Evolutionary conservation across 2,329 filamentous ascomycete genomes (phyloP), one percentile per base, ranked within the genome.

Genomic region (Sclerotiophoma versabilis): DNA sequence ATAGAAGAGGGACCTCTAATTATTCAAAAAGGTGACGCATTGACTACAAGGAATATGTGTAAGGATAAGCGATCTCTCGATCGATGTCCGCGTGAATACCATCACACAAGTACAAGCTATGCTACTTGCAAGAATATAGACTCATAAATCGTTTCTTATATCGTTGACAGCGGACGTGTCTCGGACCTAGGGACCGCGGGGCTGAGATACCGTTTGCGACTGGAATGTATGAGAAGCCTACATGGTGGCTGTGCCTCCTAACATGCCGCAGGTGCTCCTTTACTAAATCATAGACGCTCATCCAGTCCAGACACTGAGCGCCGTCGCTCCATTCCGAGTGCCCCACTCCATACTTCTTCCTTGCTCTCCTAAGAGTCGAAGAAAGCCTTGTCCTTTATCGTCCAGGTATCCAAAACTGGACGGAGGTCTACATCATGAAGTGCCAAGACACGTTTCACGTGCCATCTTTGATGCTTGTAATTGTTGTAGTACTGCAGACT

Each of bases 361-460:
- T 25, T 15, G 17, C 38, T 26, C n/a, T 44, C 23, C 27, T 49
- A 54, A 26, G 46, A 49, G 25, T 54, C 51, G 23, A 54, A 54
- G 39, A 54, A 54, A 4, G 11, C 29, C 15, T 38, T 30, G 7
- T 54, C 8, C 14, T 45, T 33, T 19, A 49, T 23, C 51, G 49
- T 54, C 22, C 39, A 49, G 10, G 15, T 8, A 3, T 54, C 9
- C n/a, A 54, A 12, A 10, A 36, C 4, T 3, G 20, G 20, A 23
- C 23, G 4, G 8, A 29, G 14, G 26, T 39, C 51, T 14, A 36
- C 23, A 8, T n/a, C 37, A n/a, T 15, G 22, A 9, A 12, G 4
- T 7, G 23, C 14, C 45, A 27, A 43, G 1, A 25, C 9, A 6
- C 23, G 12, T 33, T 15, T 45, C 51, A 54, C 49, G 29, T 49